Base-by-base conservation (phyloP, 2,329 filamentous ascomycete genomes). In the Colletotrichum graminicola region DNA sequence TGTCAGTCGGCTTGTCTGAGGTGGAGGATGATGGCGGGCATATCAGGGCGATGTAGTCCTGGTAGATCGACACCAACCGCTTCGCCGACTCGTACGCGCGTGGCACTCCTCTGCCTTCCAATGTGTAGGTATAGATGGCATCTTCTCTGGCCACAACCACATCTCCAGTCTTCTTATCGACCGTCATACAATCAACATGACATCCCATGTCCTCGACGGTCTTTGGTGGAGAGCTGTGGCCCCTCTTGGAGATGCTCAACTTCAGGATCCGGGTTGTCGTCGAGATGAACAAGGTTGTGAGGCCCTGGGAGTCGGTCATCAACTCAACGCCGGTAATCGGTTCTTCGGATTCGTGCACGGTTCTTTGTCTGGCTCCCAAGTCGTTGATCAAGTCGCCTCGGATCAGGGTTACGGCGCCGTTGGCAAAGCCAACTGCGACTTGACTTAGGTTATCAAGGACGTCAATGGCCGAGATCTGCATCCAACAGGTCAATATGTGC, bases 321-420 rank as follows among this genome's bases (percentile, higher is more conserved):
- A 97, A 92, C 77, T 96, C 93, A 18, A 99, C 91, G 1, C 95
- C 95, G 0, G 96, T 99, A 12, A 99, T 91, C 0, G 96, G 97
- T 79, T 99, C 96, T 76, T 98, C 95, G 0, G 95, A 97, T 79
- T 99, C 96, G 82, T 97, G 96, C 12, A 99, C 94, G 43, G 95
- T 96, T 64, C 96, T 90, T 80, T 99, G 96, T 79, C 94, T 94
- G 14, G 95, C 94, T 29, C 97, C 96, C 68, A 96, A 91, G 80
- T 99, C 96, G 80, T 99, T 94, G 76, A 99, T 93, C 60, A 99
- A 85, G 79, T 99, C 96, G 72, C 97, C 96, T 70, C 96, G 90
- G 68, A 99, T 93, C 36, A 99, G 91, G 0, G 94, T 97, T 16
- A 99, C 95, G 0, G 95, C 91, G 10, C 96, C 96, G 81, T 99